Base-by-base conservation (phyloP, 768 basidiomycete species). In the Fibroporia radiculosa region DNA sequence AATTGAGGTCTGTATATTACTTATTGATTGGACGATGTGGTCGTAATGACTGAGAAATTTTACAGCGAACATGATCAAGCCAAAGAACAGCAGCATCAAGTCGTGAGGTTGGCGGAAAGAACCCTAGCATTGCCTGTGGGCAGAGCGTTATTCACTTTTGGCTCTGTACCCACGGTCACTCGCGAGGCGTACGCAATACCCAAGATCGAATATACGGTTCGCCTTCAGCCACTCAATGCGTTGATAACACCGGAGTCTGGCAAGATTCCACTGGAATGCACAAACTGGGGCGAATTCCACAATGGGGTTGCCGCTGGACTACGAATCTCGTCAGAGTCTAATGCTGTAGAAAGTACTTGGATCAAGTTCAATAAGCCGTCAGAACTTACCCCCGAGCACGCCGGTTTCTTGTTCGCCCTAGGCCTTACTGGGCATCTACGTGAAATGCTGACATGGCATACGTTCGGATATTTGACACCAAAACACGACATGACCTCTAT, bases 401-500 rank as follows among this genome's bases (percentile, higher is more conserved):
- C 93, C n/a, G 96, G 96, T 2, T 93, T 97, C 66, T 70, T 99
- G 33, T 80, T 90, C 31, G 96, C 90, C 13, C 74, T 99, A 7
- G 96, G 96, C 0, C 69, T 99, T 19, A 88, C 82, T 1, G 96
- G 96, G 0, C 93, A 97, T 60, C 71, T 98, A 49, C 80, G 82
- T 51, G 80, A 83, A 47, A 80, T 99, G 78, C 64, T 89, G 55
- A 91, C 90, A 1, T 95, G 93, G 88, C 91, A 96, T 62, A 93
- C 93, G 0, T 97, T 95, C 61, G 80, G 81, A 12, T 96, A 97
- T 62, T 75, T 99, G 55, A 93, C 93, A 2, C 90, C 92, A 4
- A 93, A 98, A 56, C 93, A 98, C 59, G 93, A 98, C 55, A 72
- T 91, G 50, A 98, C 95, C 0, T 92, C 91, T 2, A 91, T 96